phyloP scores from a whole-genome alignment of 768 basidiomycete species.

The Gyrodon lividus region DNA sequence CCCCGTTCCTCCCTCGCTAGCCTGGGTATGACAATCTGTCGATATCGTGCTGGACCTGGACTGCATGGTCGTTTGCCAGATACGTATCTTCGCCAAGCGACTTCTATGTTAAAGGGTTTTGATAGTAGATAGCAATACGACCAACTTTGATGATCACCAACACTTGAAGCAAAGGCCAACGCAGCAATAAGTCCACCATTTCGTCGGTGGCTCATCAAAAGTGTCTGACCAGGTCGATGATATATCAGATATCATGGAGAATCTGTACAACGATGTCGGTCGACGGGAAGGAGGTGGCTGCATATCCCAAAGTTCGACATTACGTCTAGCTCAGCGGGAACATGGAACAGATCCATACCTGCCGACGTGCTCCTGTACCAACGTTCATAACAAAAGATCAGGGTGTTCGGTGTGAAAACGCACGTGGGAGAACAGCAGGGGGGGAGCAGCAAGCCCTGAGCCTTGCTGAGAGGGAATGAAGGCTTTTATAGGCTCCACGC shows the following conservation, averaged over 20 bases:
- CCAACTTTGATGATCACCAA: constrained; percentile 1
- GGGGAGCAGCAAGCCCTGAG: too few species aligned
- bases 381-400: background rate
- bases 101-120: too few species aligned
- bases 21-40: too few species aligned
- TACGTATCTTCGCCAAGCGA: too few species aligned
- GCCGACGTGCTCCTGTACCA: background rate
- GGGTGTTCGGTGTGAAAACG: too few species aligned
- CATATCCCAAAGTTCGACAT: background rate
- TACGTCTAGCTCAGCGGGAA: background rate
- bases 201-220: constrained; percentile 3
- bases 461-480: too few species aligned
- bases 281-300: background rate
- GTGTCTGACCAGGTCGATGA: constrained; percentile 11
- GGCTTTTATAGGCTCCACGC: too few species aligned
- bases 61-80: too few species aligned
- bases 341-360: background rate
- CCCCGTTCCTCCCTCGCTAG: too few species aligned
- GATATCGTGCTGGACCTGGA: too few species aligned
- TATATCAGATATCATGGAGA: background rate
- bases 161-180: constrained; percentile 8
- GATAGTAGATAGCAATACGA: too few species aligned
- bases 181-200: constrained; percentile 6
- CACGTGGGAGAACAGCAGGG: too few species aligned
- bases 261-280: background rate